Conservation (phyloP, 768 basidiomycete genomes). For the Amanita jacksonii region DNA sequence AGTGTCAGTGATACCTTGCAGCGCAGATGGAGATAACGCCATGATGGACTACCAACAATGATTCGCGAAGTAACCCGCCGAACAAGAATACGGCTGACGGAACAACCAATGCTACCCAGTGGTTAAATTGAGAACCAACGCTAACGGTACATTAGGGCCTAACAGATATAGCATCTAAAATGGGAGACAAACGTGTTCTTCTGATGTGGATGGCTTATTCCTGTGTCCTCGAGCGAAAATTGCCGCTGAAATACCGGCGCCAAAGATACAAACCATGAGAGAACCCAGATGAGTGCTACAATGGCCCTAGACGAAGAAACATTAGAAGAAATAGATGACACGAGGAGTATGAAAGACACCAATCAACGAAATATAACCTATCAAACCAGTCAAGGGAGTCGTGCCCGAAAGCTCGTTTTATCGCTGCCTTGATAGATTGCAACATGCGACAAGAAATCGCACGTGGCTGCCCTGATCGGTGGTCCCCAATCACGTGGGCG, state of each 20-base stretch:
- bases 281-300: conserved; percentile 32
- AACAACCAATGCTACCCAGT: conserved; percentile 34
- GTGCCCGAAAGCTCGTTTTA: conserved; percentile 25
- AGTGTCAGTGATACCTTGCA: conserved; percentile 20
- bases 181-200: conserved; percentile 33
- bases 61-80: conserved; percentile 30
- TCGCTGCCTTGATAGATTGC: conserved; percentile 6
- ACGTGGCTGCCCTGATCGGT: not conserved
- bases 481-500: not conserved
- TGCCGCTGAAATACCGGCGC: conserved; percentile 40
- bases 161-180: not conserved
- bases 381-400: conserved; percentile 34
- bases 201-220: conserved; percentile 42
- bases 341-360: conserved; percentile 23
- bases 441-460: not conserved
- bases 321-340: not conserved
- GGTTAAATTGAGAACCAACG: conserved; percentile 38
- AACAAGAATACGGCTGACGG: conserved; percentile 32
- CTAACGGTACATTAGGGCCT: no score
- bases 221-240: conserved; percentile 38
- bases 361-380: conserved; percentile 43
- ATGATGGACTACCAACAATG: conserved; percentile 48
- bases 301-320: conserved; percentile 19
- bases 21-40: conserved; percentile 42
- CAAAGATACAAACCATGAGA: conserved; percentile 27